Base-by-base conservation (phyloP, 2,329 filamentous ascomycete species). In the Periglandula ipomoeae region DNA sequence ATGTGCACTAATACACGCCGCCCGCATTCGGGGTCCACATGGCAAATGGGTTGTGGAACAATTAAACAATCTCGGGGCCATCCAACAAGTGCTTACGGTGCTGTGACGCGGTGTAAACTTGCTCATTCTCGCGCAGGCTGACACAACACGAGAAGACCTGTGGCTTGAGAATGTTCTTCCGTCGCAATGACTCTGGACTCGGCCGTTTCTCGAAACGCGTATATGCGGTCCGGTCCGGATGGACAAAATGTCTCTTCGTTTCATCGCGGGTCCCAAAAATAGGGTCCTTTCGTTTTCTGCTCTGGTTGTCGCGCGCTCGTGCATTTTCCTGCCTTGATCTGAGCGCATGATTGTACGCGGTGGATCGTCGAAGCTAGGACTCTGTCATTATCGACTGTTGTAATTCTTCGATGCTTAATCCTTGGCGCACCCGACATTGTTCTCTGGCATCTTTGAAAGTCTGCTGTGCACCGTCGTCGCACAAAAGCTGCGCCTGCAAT, bases 71-170 rank as follows among this genome's bases (percentile, higher is more conserved):
- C 30, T 32, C 35, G 35, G 19, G 13, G 20, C n/a, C 20, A 44
- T 32, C n/a, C 17, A 27, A 34, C 47, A 45, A 13, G 6, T 39
- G 47, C 41, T 41, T n/a, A 48, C 11, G 15, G 46, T 11, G n/a
- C 17, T 15, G 24, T 44, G 26, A 23, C 9, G 15, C 24, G 17
- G 15, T 19, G 20, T 2, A 40, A 50, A 50, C 48, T 47, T 47
- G 48, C 48, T 50, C 48, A 50, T 50, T 50, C 19, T 50, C 44
- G 32, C 48, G 48, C 48, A 50, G 46, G n/a, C 17, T 26, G 32
- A 37, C 8, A 15, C 10, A 19, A 10, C 24, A 26, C n/a, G 35
- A 37, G 23, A 13, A 24, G 11, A 2, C 3, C 30, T 15, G 9
- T 15, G 6, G 4, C 30, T 10, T 15, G 8, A 10, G 5, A 32